Base-by-base conservation (phyloP, 2,329 filamentous ascomycete species). In the Stemphylium lycopersici region DNA sequence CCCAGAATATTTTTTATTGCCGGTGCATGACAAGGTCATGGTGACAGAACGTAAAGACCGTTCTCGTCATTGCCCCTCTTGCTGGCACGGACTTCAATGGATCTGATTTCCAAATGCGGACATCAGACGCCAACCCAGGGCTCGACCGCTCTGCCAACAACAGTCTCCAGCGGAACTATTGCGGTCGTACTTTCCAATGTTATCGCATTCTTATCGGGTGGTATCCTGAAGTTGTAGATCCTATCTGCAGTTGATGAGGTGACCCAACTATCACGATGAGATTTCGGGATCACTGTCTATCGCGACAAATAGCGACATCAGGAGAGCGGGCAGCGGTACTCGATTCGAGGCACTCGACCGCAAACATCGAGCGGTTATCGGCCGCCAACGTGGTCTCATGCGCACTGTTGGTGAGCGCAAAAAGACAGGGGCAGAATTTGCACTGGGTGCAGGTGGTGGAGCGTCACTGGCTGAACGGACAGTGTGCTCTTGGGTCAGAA, bases 21-120 rank as follows among this genome's bases (percentile, higher is more conserved):
- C 32, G 43, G 20, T 49, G 55, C 58, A 56, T 56, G 51, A 47
- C 55, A 59, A 46, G 22, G 47, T 66, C 62, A 63, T 67, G 29
- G 56, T 65, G 61, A 67, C 57, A 54, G 26, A 61, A 52, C 36
- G n/a, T 43, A 53, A 20, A 62, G 61, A 58, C 64, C 49, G 57
- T 62, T 63, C 62, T 67, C 50, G 60, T 61, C 55, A 32, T 47
- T 62, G 56, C 65, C 65, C 66, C 66, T 67, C 66, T 56, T 56
- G 50, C 52, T 62, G 56, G 66, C 63, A 67, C 63, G 62, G 62
- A 58, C 65, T 62, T 49, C 50, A 43, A 63, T 69, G 66, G 66
- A 68, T 69, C 58, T 53, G 59, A 68, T 69, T 61, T 67, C 66
- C 66, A 46, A 59, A 64, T 66, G 52, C 57, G 66, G 66, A 63